Evolutionary conservation across 139 green algal species (phyloP).

Genomic region (Diplosphaera chodatii): DNA sequence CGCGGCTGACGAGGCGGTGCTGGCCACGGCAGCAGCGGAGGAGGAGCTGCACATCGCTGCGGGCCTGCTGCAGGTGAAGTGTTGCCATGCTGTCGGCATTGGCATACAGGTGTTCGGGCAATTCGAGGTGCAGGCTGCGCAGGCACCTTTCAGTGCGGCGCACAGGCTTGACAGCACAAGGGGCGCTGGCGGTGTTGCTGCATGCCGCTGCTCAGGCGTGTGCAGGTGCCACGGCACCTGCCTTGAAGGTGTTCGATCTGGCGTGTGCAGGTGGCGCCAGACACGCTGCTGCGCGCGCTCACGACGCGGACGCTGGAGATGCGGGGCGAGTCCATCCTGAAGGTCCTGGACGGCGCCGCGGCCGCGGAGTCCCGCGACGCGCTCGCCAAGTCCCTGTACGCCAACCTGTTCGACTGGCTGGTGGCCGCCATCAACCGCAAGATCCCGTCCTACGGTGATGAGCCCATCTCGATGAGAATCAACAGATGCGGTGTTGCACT

Average conservation of each 20-base stretch:
- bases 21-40: slow-evolving; percentile 1
- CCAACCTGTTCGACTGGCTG: slow-evolving; percentile 76
- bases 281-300: slow-evolving; percentile 50
- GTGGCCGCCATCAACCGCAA: slow-evolving; percentile 74
- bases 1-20: slow-evolving; percentile 28
- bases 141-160: too few species aligned
- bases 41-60: slow-evolving; percentile 32
- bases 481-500: too few species aligned
- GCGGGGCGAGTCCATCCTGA: slow-evolving; percentile 63
- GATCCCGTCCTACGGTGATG: slow-evolving; percentile 20
- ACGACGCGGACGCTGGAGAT: slow-evolving; percentile 49
- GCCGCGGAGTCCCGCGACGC: slow-evolving; percentile 64
- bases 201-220: too few species aligned
- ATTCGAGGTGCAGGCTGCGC: too few species aligned
- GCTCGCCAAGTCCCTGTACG: slow-evolving; percentile 85
- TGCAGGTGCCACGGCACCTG: too few species aligned
- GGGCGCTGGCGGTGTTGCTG: too few species aligned
- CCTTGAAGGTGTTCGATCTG: too few species aligned
- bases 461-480: too few species aligned
- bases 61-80: slow-evolving; percentile 49
- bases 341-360: slow-evolving; percentile 52
- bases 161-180: too few species aligned
- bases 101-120: too few species aligned
- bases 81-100: too few species aligned
- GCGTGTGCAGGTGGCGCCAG: slow-evolving; percentile 13